These are phyloP conservation scores for Diospyros kaki DNA, from an alignment of 148 eudicot species.

Conservation along the genomic window DNA sequence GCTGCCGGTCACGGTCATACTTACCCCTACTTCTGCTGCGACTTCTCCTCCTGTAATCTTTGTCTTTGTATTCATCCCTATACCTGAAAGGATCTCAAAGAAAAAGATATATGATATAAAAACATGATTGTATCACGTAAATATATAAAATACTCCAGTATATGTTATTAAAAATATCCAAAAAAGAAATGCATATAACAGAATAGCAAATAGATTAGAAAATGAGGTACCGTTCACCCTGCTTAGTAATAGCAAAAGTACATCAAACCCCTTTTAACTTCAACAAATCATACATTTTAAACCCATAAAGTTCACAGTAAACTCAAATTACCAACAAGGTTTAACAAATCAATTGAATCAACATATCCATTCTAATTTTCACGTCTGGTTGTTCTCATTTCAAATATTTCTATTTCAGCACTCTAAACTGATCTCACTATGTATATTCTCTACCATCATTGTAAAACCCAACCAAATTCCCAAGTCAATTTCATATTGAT, in stretches of 20 bases:
- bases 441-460: too few species aligned
- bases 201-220: background rate
- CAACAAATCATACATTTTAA: background rate
- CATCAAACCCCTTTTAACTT: background rate
- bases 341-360: too few species aligned
- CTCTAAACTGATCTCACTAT: too few species aligned
- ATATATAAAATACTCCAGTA: background rate
- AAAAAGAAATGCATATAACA: background rate
- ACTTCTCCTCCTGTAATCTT: slow-evolving; percentile 56
- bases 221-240: background rate
- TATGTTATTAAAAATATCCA: background rate
- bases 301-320: too few species aligned
- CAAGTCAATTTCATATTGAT: too few species aligned
- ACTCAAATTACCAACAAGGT: too few species aligned
- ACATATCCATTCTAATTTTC: too few species aligned
- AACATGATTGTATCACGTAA: background rate
- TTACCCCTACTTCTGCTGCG: slow-evolving; percentile 75
- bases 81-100: slow-evolving; percentile 23
- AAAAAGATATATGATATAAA: background rate
- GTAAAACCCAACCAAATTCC: too few species aligned
- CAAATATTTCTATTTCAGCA: too few species aligned
- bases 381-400: too few species aligned
- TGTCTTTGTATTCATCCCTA: slow-evolving; percentile 50
- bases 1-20: slow-evolving; percentile 54
- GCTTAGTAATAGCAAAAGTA: background rate